Conservation (phyloP, 2,329 filamentous ascomycete species). For the Sporothrix inflata region DNA sequence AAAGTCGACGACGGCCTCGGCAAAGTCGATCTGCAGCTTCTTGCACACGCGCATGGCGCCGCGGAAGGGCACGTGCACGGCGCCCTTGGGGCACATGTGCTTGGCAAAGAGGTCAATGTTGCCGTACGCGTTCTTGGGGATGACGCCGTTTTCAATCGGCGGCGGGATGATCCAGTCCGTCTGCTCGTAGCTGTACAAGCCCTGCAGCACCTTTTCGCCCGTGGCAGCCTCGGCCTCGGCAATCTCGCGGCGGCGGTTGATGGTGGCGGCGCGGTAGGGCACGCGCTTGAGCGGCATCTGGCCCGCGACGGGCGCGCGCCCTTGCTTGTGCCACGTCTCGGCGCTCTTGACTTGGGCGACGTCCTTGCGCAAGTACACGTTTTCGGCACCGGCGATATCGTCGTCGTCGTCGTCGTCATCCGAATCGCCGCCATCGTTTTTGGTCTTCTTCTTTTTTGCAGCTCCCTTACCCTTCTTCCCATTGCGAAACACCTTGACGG, state of each 20-base stretch:
- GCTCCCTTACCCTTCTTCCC: conserved; percentile 57
- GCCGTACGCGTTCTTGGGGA: conserved; percentile 92
- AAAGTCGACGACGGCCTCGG: conserved; percentile 93
- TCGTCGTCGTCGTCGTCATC: neutral
- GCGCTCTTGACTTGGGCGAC: conserved; percentile 85
- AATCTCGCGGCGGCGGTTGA: conserved; percentile 83
- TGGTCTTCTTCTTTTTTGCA: conserved; percentile 8
- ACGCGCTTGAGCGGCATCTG: conserved; percentile 81
- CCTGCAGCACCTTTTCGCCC: conserved; percentile 83
- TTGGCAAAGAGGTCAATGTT: conserved; percentile 96
- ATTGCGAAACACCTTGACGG: conserved; percentile 72
- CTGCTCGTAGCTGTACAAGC: conserved; percentile 79
- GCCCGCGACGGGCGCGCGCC: conserved; percentile 71
- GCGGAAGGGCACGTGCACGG: conserved; percentile 78
- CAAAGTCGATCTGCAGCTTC: conserved; percentile 81
- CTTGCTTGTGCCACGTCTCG: conserved; percentile 98
- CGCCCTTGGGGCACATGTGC: conserved; percentile 83
- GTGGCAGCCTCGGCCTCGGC: conserved; percentile 79
- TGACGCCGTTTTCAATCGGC: conserved; percentile 80
- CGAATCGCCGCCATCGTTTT: neutral
- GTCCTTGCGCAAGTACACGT: conserved; percentile 78
- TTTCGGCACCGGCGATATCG: conserved; percentile 51
- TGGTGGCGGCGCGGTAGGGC: conserved; percentile 87
- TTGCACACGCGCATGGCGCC: conserved; percentile 81
- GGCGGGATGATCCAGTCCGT: conserved; percentile 95